A percentile compares a stretch with the other conserved stretches of the same genome.
Evolutionary conservation across 1,139 yeast species (phyloP).

Genomic region (Saccharomycopsis hybrid): DNA sequence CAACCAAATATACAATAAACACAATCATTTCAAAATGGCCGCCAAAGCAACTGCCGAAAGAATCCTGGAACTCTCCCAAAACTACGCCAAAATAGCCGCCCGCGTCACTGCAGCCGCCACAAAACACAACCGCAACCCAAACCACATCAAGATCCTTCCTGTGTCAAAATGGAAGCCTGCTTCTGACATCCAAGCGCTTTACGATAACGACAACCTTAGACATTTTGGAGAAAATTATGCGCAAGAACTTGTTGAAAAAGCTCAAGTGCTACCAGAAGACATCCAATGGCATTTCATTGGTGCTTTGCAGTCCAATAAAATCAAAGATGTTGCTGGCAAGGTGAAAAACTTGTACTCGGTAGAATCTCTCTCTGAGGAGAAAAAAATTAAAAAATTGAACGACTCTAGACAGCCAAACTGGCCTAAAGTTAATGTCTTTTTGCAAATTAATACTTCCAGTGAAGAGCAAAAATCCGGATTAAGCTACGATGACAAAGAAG

Average conservation of each 20-base stretch:
- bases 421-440: slow-evolving; percentile 38
- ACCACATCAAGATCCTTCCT: slow-evolving; percentile 47
- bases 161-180: slow-evolving; percentile 92
- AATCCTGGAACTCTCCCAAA: slow-evolving; percentile 29
- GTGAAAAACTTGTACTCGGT: slow-evolving; percentile 72
- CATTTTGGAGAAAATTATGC: slow-evolving; percentile 97
- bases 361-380: slow-evolving; percentile 79
- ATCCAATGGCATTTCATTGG: slow-evolving; percentile 98
- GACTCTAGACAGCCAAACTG: slow-evolving; percentile 43
- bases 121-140: slow-evolving; percentile 6
- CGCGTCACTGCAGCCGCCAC: slow-evolving; percentile 6
- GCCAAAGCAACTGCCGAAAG: slow-evolving; percentile 10
- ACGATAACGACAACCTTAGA: slow-evolving; percentile 46
- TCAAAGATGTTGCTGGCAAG: slow-evolving; percentile 70
- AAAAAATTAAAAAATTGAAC: slow-evolving; percentile 78
- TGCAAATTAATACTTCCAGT: slow-evolving; percentile 86
- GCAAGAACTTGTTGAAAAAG: slow-evolving; percentile 79
- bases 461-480: slow-evolving; percentile 89
- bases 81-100: slow-evolving; percentile 28
- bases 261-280: slow-evolving; percentile 70
- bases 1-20: no score
- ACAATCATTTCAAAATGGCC: neutral
- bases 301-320: slow-evolving; percentile 81
- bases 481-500: slow-evolving; percentile 37
- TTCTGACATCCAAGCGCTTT: slow-evolving; percentile 71